Percentiles rank a stretch among this genome's conserved stretches.
Conservation (phyloP, 192 early-diverging fungal species). For the Chytriomyces sp. region DNA sequence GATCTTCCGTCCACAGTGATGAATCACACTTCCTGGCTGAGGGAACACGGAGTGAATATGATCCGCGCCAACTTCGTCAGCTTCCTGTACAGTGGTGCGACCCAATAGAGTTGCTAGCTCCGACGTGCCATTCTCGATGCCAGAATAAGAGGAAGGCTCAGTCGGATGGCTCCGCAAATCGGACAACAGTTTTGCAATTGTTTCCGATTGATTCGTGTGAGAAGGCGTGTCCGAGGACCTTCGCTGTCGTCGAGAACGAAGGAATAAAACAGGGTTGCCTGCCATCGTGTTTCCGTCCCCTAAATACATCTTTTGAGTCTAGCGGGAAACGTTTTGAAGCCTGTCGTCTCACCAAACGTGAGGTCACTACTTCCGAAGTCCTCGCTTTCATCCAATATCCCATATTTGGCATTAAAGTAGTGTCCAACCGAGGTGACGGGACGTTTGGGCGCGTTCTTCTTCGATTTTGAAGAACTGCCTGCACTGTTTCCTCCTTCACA, state of each 20-base stretch:
- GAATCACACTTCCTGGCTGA: too few species aligned
- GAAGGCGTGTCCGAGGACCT: background rate
- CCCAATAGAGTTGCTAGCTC: too few species aligned
- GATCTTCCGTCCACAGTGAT: too few species aligned
- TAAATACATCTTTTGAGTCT: slow-evolving; percentile 1
- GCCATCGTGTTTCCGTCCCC: slow-evolving; percentile 41
- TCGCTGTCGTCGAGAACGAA: slow-evolving; percentile 24
- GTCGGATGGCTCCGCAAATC: background rate
- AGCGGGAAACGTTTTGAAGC: background rate
- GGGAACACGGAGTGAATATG: too few species aligned
- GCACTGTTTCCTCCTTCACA: background rate
- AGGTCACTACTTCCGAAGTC: slow-evolving; percentile 40
- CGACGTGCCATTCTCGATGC: too few species aligned
- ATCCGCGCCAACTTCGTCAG: too few species aligned
- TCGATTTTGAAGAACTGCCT: background rate
- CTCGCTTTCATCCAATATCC: background rate
- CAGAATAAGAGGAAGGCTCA: background rate
- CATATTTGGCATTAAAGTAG: background rate
- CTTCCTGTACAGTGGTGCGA: too few species aligned
- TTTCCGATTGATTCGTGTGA: background rate
- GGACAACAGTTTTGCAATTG: background rate
- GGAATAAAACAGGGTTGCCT: slow-evolving; percentile 46
- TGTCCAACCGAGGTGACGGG: slow-evolving; percentile 15
- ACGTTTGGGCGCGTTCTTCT: background rate
- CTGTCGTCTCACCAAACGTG: slow-evolving; percentile 32